Conservation (phyloP, 805 yeast genomes). For the Candida odintsovae region DNA sequence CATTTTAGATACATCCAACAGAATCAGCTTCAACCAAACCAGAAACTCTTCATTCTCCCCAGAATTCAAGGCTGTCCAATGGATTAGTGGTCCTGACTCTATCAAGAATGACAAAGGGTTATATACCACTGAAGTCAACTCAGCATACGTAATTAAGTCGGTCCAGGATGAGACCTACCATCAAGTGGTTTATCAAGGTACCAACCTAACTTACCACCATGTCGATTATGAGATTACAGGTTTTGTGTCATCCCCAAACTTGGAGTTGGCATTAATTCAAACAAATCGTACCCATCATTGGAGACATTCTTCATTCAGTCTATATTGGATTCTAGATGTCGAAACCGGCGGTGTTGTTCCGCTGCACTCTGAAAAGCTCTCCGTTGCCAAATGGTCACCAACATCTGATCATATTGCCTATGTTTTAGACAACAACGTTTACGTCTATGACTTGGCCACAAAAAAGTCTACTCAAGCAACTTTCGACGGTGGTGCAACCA, state of each 20-base stretch:
- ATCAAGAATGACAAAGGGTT: slow-evolving; percentile 56
- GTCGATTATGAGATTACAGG: slow-evolving; percentile 41
- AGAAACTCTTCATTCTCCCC: slow-evolving; percentile 58
- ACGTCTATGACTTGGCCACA: slow-evolving; percentile 36
- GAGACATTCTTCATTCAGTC: slow-evolving; percentile 44
- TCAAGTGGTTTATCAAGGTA: slow-evolving; percentile 43
- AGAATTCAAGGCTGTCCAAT: slow-evolving; percentile 50
- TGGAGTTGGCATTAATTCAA: slow-evolving; percentile 50
- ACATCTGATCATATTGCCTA: slow-evolving; percentile 59
- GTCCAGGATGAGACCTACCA: slow-evolving; percentile 37
- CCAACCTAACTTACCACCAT: slow-evolving; percentile 33
- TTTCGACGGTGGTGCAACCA: slow-evolving; percentile 58
- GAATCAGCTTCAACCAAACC: slow-evolving; percentile 32
- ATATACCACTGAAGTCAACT: slow-evolving; percentile 44
- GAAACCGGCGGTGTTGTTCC: slow-evolving; percentile 17
- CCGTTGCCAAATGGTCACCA: slow-evolving; percentile 70
- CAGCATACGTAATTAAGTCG: slow-evolving; percentile 51
- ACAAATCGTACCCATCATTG: slow-evolving; percentile 57
- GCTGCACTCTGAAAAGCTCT: slow-evolving; percentile 27
- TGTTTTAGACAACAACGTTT: slow-evolving; percentile 68
- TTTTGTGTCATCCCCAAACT: slow-evolving; percentile 62
- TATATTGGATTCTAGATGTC: slow-evolving; percentile 38
- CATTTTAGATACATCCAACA: background rate
- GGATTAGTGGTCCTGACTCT: slow-evolving; percentile 55
- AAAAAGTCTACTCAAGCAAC: slow-evolving; percentile 41